These are phyloP conservation scores for Stephania japonica DNA, from an alignment of 164 flowering plant genomes.

Conservation along the genomic window DNA sequence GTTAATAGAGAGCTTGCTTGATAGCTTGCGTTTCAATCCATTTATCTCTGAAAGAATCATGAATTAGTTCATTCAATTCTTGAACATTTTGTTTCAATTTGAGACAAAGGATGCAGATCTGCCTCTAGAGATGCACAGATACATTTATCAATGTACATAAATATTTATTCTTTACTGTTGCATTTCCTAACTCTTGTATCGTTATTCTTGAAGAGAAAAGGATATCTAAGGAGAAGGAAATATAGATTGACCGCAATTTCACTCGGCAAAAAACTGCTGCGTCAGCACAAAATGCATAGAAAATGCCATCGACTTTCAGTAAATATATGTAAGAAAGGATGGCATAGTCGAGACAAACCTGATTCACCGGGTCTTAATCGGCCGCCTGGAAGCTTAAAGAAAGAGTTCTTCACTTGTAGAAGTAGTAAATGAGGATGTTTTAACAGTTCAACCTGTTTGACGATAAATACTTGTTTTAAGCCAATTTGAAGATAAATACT, in stretches of 20 bases:
- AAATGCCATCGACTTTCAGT: not conserved
- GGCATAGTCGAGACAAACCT: conserved; percentile 30
- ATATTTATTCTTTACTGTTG: not conserved
- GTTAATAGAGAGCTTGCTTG: conserved; percentile 47
- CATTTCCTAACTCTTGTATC: not conserved
- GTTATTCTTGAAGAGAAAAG: not conserved
- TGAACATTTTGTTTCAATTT: not conserved
- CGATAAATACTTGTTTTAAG: not conserved
- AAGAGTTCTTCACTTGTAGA: conserved; percentile 61
- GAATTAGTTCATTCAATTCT: conserved; percentile 4
- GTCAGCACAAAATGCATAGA: not conserved
- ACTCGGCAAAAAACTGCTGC: not conserved
- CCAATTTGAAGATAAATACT: conserved; percentile 4
- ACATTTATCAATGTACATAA: not conserved
- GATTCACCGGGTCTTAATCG: conserved; percentile 70
- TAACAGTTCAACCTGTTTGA: conserved; percentile 65
- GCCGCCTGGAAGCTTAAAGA: conserved; percentile 79
- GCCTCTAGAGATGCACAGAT: not conserved
- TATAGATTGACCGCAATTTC: not conserved
- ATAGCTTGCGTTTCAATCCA: conserved; percentile 65
- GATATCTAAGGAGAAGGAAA: not conserved
- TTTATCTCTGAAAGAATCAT: conserved; percentile 37
- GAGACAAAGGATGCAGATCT: not conserved
- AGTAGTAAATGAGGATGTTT: conserved; percentile 74
- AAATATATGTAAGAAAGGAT: not conserved